phyloP scores from a whole-genome alignment of 495 filamentous ascomycete species.

The Platismatia glauca region DNA sequence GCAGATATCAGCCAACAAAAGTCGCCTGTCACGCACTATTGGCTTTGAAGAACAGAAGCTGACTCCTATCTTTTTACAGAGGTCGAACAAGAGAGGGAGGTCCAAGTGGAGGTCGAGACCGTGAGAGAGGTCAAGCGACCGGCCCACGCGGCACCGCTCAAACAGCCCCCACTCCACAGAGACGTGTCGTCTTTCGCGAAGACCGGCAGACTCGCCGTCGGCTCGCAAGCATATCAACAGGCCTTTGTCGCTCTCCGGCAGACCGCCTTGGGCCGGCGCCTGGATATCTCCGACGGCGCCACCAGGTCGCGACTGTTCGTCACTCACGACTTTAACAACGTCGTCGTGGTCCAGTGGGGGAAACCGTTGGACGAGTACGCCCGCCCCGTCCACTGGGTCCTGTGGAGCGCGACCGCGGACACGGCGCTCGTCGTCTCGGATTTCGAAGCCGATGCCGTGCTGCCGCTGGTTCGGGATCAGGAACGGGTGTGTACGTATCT shows the following conservation, averaged over 20 bases:
- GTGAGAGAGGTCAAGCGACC: constrained; percentile 36
- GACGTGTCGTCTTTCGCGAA: constrained; percentile 32
- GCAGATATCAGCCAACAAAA: background rate
- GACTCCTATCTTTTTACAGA: constrained; percentile 19
- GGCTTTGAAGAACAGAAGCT: background rate
- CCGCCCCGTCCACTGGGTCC: constrained; percentile 43
- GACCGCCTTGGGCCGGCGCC: constrained; percentile 32
- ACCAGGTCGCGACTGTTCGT: constrained; percentile 29
- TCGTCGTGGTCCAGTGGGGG: background rate
- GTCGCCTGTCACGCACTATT: background rate
- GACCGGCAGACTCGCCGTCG: constrained; percentile 30
- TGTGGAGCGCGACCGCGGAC: constrained; percentile 30
- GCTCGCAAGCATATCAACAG: constrained; percentile 24
- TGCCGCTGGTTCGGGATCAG: constrained; percentile 31
- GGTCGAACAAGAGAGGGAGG: constrained; percentile 41
- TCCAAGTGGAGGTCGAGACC: constrained; percentile 33
- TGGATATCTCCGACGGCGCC: constrained; percentile 23
- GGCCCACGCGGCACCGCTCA: constrained; percentile 18
- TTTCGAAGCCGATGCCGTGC: constrained; percentile 45
- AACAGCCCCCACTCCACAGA: constrained; percentile 30
- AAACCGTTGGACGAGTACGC: constrained; percentile 14
- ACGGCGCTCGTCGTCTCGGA: constrained; percentile 44
- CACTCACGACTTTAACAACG: constrained; percentile 12
- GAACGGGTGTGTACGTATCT: constrained; percentile 29
- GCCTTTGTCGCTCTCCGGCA: constrained; percentile 29